These are phyloP conservation scores for Kalaharituber pfeilii DNA, from an alignment of 2,329 filamentous ascomycete genomes.

Conservation along the genomic window DNA sequence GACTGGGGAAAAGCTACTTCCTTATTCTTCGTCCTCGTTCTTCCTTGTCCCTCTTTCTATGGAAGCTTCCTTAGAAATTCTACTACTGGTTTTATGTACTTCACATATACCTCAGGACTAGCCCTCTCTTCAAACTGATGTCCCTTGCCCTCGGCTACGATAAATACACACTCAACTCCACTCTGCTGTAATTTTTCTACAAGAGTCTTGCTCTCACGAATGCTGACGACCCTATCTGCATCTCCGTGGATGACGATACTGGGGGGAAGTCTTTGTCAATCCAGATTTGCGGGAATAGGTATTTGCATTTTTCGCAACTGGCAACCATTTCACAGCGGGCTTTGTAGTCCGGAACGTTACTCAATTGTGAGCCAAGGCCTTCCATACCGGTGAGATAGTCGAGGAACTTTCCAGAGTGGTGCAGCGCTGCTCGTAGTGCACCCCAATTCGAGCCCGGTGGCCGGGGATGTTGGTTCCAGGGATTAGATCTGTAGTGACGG, in stretches of 20 bases:
- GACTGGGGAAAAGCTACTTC: too few species aligned
- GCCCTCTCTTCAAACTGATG: constrained; percentile 11
- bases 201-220: constrained; percentile 7
- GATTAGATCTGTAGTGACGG: not conserved
- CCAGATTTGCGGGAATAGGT: constrained; percentile 11
- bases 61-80: not conserved
- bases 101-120: constrained; percentile 7
- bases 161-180: constrained; percentile 6
- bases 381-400: constrained; percentile 9
- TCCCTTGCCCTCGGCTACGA: constrained; percentile 6
- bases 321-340: constrained; percentile 3
- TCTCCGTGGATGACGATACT: constrained; percentile 10
- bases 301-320: constrained; percentile 10
- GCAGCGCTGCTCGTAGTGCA: constrained; percentile 6
- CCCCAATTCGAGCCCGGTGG: constrained; percentile 7
- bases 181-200: constrained; percentile 5
- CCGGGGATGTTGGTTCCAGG: constrained; percentile 5
- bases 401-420: constrained; percentile 7
- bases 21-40: too few species aligned
- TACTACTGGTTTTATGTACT: not conserved
- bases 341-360: constrained; percentile 2
- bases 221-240: constrained; percentile 4
- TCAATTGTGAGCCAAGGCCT: constrained; percentile 5
- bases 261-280: constrained; percentile 7
- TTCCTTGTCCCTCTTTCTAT: too few species aligned